Base-by-base conservation (phyloP, 768 basidiomycete species). In the Auricularia sp. region DNA sequence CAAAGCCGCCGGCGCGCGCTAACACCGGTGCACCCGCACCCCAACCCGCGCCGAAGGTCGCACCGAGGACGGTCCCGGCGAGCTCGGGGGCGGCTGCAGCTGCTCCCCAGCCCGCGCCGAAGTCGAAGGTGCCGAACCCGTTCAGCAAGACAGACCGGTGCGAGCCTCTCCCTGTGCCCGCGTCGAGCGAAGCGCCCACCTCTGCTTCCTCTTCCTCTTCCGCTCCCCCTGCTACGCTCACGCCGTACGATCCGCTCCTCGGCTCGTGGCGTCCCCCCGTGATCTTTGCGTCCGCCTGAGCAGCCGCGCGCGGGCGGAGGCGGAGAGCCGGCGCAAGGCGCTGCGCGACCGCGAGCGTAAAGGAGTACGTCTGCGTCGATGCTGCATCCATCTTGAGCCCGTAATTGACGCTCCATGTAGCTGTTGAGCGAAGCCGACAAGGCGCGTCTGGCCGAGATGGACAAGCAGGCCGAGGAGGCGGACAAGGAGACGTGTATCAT, bases 141-240 rank as follows among this genome's bases (percentile, higher is more conserved):
- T 79, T 81, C 68, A 78, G 76, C 33, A 78, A 78, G 69, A 72
- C 78, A 62, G 87, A 88, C 68, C 83, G 90, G 90, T 92, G 80
- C 77, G 88, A 64, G 71, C 63, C 36, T 53, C 61, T 74, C 71
- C 63, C 63, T 62, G 61, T 58, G 61, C 34, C 66, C 68, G 63
- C 67, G 62, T 60, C 72, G 73, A 71, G 76, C 80, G 84, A 78
- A 78, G 74, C 78, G 77, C 86, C 88, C 82, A 89, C 76, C 79
- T 74, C 67, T 70, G 90, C 87, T 72, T 68, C 75, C 73, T 73
- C 67, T 64, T 66, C 70, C 66, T 63, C 67, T 35, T 64, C 72
- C 59, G 29, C 16, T 2, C 34, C 59, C n/a, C 14, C 23, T n/a
- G 34, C 11, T 5, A 35, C 23, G 16, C 3, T 42, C 14, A 29